These are phyloP conservation scores for Fusarium sarcochroum DNA, from an alignment of 2,329 filamentous ascomycete genomes.

Conservation along the genomic window DNA sequence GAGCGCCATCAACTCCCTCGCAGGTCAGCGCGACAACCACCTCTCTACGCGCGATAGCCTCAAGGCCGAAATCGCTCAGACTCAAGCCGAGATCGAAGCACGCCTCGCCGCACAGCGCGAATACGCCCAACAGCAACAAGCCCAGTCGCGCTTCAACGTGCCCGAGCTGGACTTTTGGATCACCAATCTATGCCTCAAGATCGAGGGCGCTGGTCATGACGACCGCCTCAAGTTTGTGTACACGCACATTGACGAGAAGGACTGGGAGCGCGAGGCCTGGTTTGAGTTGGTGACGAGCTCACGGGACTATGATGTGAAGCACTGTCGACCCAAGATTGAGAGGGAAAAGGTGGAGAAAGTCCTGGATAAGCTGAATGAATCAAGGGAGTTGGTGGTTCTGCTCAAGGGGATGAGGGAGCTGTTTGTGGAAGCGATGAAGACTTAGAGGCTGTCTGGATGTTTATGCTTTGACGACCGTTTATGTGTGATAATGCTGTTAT, in stretches of 20 bases:
- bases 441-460: constrained; percentile 50
- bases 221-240: constrained; percentile 93
- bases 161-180: constrained; percentile 98
- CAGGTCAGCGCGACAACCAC: constrained; percentile 72
- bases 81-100: constrained; percentile 78
- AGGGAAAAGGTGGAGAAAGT: constrained; percentile 82
- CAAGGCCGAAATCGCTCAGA: constrained; percentile 73
- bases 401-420: constrained; percentile 87
- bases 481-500: constrained; percentile 26
- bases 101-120: constrained; percentile 79
- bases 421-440: constrained; percentile 77
- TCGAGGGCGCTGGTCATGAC: constrained; percentile 88
- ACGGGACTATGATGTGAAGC: constrained; percentile 87
- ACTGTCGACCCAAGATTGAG: constrained; percentile 86
- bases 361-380: constrained; percentile 85
- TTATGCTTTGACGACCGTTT: constrained; percentile 20
- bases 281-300: constrained; percentile 89
- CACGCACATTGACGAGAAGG: constrained; percentile 85
- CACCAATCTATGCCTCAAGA: constrained; percentile 86
- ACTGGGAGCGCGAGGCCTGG: constrained; percentile 91
- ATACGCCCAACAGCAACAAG: constrained; percentile 81
- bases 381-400: constrained; percentile 77
- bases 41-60: constrained; percentile 69
- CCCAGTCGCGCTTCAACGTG: constrained; percentile 88
- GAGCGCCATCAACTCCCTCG: constrained; percentile 70